phyloP scores from a whole-genome alignment of 495 filamentous ascomycete species.

The Lichenothelia convexa region DNA sequence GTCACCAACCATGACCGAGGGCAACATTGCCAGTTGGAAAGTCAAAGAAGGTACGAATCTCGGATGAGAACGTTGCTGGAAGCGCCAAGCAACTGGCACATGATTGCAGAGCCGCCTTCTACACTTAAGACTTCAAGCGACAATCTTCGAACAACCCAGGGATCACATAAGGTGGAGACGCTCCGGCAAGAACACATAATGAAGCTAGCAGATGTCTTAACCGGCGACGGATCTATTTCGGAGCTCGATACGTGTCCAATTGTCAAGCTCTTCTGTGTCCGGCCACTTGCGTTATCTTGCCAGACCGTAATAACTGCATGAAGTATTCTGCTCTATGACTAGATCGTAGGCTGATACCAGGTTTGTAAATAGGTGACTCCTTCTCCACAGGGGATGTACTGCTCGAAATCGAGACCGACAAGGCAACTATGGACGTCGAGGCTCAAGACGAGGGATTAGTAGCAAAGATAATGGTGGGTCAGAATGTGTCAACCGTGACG shows the following conservation, averaged over 20 bases:
- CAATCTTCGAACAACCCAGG: too few relatives aligned
- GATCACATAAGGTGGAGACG: too few relatives aligned
- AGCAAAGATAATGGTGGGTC: slow-evolving; percentile 47
- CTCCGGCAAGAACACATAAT: too few relatives aligned
- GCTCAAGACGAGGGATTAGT: slow-evolving; percentile 65
- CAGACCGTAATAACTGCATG: too few relatives aligned
- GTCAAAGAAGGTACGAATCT: slow-evolving; percentile 54
- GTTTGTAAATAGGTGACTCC: slow-evolving; percentile 41
- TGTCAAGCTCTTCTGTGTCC: background rate
- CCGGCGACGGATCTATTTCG: too few relatives aligned
- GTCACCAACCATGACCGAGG: slow-evolving; percentile 75
- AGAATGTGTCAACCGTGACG: background rate
- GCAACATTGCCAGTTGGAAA: slow-evolving; percentile 59
- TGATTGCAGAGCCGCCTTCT: background rate
- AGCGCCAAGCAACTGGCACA: too few relatives aligned
- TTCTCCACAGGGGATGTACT: slow-evolving; percentile 64
- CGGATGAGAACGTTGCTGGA: too few relatives aligned
- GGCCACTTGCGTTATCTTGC: too few relatives aligned
- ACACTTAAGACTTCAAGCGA: too few relatives aligned
- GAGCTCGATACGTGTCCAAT: background rate
- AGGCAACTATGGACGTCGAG: slow-evolving; percentile 82
- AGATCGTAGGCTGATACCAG: too few relatives aligned
- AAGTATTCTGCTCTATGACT: too few relatives aligned
- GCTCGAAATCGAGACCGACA: slow-evolving; percentile 76
- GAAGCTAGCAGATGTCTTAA: too few relatives aligned